Percentiles rank a stretch among this genome's conserved stretches.
These are phyloP conservation scores for Calonectria montana DNA, from an alignment of 2,329 filamentous ascomycete species.

Conservation along the genomic window DNA sequence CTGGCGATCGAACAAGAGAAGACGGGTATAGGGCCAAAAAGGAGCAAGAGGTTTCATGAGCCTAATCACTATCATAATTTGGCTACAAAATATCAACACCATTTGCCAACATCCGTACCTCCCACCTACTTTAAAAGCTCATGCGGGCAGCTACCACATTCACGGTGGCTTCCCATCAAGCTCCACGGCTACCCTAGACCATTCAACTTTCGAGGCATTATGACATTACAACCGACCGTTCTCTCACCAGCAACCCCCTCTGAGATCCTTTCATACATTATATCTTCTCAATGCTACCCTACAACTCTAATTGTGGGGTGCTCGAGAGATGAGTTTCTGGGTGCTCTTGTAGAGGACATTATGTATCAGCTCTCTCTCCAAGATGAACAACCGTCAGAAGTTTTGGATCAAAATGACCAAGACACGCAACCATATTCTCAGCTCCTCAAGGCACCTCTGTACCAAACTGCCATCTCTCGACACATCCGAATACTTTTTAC, in stretches of 20 bases:
- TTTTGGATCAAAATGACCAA: background rate
- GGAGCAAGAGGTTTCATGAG: background rate
- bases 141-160: background rate
- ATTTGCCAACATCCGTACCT: background rate
- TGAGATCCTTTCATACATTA: conserved; percentile 73
- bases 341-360: conserved; percentile 65
- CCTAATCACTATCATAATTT: background rate
- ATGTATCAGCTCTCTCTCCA: conserved; percentile 33
- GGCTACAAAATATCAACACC: no score
- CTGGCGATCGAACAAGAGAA: background rate
- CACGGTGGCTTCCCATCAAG: background rate
- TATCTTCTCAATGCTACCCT: conserved; percentile 65
- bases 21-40: background rate
- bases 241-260: conserved; percentile 66
- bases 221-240: conserved; percentile 52
- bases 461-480: conserved; percentile 74
- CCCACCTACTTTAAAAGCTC: background rate
- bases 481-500: conserved; percentile 79
- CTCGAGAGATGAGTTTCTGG: conserved; percentile 72
- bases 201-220: conserved; percentile 4
- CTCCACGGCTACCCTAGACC: conserved; percentile 30
- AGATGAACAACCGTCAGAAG: background rate
- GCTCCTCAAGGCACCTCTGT: conserved; percentile 73
- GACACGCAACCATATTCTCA: background rate
- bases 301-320: conserved; percentile 80